These are phyloP conservation scores for Kokia cookei DNA, from an alignment of 441 rosid genomes.

Conservation along the genomic window DNA sequence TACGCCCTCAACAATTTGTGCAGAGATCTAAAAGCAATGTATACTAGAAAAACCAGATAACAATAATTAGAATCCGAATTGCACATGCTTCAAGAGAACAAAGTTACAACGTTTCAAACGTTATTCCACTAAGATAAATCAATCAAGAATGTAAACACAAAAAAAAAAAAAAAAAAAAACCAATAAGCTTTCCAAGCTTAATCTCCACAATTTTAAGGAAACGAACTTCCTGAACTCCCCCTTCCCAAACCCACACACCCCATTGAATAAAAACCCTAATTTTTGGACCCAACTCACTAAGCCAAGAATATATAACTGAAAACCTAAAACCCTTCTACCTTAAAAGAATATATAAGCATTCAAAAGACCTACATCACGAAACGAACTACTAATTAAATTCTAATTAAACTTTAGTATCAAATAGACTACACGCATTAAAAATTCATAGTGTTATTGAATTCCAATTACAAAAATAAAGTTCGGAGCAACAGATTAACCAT, in stretches of 20 bases:
- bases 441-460: too few species aligned
- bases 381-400: too few species aligned
- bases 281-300: conserved; percentile 1
- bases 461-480: too few species aligned
- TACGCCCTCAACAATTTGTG: conserved; percentile 30
- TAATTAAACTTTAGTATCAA: too few species aligned
- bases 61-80: conserved; percentile 4
- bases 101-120: background rate
- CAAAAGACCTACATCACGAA: background rate
- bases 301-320: background rate
- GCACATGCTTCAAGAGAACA: conserved; percentile 2
- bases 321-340: conserved; percentile 2
- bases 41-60: conserved; percentile 17
- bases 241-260: background rate
- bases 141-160: background rate
- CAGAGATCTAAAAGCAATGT: conserved; percentile 29
- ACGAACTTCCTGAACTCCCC: background rate
- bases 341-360: background rate
- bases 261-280: conserved; percentile 19
- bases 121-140: background rate
- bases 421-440: too few species aligned
- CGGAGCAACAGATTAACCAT: too few species aligned
- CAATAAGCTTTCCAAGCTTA: background rate
- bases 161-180: background rate
- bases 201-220: background rate